These are phyloP conservation scores for Podila epicladia DNA, from an alignment of 192 early-diverging fungal species.

Conservation along the genomic window DNA sequence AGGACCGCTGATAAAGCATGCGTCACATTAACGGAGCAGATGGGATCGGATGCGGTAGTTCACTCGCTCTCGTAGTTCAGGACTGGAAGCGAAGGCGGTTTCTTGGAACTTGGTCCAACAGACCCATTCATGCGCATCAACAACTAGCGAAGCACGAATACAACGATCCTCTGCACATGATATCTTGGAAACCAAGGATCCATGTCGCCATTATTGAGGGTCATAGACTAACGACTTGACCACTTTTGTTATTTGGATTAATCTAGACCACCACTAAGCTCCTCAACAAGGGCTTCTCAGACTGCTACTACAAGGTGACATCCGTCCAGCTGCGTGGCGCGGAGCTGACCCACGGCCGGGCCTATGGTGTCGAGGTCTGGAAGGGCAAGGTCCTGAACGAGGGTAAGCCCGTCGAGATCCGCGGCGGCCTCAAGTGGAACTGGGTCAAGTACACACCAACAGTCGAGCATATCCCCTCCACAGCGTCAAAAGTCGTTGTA, in stretches of 20 bases:
- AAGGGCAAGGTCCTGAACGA: slow-evolving; percentile 51
- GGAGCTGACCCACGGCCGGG: slow-evolving; percentile 42
- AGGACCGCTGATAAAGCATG: too few species aligned
- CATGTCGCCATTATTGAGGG: not conserved
- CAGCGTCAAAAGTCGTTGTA: not conserved
- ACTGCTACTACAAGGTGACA: slow-evolving; percentile 51
- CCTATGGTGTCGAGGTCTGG: slow-evolving; percentile 48
- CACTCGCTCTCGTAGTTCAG: too few species aligned
- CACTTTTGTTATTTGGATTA: not conserved
- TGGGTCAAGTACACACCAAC: slow-evolving; percentile 52
- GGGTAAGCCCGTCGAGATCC: slow-evolving; percentile 50
- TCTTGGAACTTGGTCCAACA: too few species aligned
- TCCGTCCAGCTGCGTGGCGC: slow-evolving; percentile 39
- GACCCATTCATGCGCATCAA: too few species aligned
- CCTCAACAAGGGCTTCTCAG: slow-evolving; percentile 43
- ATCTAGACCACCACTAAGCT: slow-evolving; percentile 47
- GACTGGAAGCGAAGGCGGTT: too few species aligned
- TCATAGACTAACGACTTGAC: not conserved
- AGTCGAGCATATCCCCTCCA: slow-evolving; percentile 28
- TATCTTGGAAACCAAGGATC: not conserved
- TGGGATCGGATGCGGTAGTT: too few species aligned
- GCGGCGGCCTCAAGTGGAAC: slow-evolving; percentile 51
- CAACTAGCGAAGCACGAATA: too few species aligned
- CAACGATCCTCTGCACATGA: too few species aligned
- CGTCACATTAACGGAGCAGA: too few species aligned